These are phyloP conservation scores for Primulina eburnea DNA, from an alignment of 257 asterid species.

Conservation along the genomic window DNA sequence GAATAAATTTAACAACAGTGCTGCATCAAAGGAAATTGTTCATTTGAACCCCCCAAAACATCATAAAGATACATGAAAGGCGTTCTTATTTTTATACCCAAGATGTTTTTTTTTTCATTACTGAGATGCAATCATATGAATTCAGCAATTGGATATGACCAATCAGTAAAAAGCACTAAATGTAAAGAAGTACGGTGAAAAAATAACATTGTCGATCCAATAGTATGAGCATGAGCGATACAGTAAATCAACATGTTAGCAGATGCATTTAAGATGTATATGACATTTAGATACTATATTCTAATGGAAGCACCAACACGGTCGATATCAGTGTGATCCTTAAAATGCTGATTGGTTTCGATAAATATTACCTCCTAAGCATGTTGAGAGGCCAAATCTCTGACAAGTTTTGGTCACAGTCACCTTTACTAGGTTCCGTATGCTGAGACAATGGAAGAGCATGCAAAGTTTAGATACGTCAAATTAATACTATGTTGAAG, in stretches of 20 bases:
- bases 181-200: not conserved
- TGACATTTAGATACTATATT: not conserved
- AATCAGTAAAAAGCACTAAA: not conserved
- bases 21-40: not conserved
- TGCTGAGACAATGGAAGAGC: conserved; percentile 34
- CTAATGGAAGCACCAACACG: conserved; percentile 16
- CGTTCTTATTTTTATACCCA: not conserved
- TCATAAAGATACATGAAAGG: not conserved
- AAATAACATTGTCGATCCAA: not conserved
- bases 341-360: conserved; percentile 2
- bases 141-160: not conserved
- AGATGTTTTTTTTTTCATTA: not conserved
- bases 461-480: conserved; percentile 19
- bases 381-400: conserved; percentile 77
- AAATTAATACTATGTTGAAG: conserved; percentile 18
- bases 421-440: conserved; percentile 47
- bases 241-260: not conserved
- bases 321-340: conserved; percentile 19
- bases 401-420: conserved; percentile 47
- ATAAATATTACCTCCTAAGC: conserved; percentile 65
- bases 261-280: conserved; percentile 8
- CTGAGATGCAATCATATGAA: not conserved
- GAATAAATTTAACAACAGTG: not conserved
- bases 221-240: not conserved
- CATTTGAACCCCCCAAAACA: too few species aligned